Percentiles rank a stretch among this genome's conserved stretches.
phyloP scores from a whole-genome alignment of 257 asterid genomes.

The Parsonsia alboflavescens region DNA sequence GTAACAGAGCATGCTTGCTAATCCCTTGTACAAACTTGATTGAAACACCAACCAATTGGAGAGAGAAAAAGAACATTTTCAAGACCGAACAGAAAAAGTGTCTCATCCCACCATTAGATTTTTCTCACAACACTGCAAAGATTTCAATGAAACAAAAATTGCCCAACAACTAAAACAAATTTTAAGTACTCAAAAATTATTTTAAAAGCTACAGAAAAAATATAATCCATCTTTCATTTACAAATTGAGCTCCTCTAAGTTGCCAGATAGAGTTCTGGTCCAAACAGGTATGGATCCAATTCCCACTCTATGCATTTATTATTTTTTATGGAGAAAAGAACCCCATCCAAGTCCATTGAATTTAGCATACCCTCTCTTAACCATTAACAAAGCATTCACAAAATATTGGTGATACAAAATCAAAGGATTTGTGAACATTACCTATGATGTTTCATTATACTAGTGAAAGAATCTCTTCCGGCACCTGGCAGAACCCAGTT shows the following conservation, averaged over 20 bases:
- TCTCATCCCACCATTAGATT: neutral
- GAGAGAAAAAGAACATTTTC: neutral
- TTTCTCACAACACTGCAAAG: too few species aligned
- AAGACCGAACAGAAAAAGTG: neutral
- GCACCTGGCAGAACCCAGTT: constrained; percentile 85
- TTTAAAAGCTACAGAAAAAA: neutral
- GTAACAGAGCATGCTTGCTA: neutral
- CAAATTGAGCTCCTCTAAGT: neutral
- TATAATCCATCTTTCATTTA: neutral
- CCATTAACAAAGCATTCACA: neutral
- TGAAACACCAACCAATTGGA: neutral
- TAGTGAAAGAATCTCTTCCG: constrained; percentile 83
- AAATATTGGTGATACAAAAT: neutral
- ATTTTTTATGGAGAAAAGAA: neutral
- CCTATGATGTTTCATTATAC: constrained; percentile 10
- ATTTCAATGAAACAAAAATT: neutral
- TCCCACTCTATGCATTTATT: neutral
- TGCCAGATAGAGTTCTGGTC: neutral
- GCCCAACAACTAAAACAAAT: neutral
- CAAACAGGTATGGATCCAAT: neutral
- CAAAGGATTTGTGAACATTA: neutral
- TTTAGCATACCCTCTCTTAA: neutral
- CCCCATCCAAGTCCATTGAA: neutral
- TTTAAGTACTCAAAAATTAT: neutral
- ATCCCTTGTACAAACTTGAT: neutral